Percentiles rank a stretch among this genome's conserved stretches.
These are phyloP conservation scores for Botrytis squamosa DNA, from an alignment of 2,329 filamentous ascomycete species.

Conservation along the genomic window DNA sequence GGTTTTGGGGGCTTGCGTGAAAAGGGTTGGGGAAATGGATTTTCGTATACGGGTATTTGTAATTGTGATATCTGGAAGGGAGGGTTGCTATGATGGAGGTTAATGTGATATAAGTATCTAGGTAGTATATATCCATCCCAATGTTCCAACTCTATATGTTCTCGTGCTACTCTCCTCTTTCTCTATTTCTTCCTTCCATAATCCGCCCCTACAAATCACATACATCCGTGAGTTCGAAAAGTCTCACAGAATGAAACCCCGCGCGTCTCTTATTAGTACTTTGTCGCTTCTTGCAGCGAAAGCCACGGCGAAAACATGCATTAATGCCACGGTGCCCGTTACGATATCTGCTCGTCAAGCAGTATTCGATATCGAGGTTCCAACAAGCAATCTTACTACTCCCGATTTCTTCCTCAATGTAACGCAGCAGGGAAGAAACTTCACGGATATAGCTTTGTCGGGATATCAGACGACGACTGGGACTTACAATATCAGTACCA, in stretches of 20 bases:
- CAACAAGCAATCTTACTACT: conserved; percentile 27
- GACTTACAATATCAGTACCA: conserved; percentile 55
- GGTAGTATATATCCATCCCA: neutral
- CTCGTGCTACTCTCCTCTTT: neutral
- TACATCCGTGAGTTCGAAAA: neutral
- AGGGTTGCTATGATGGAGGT: neutral
- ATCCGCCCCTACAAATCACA: neutral
- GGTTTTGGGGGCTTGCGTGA: neutral
- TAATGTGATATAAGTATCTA: neutral
- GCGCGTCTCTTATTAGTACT: neutral
- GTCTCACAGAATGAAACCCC: neutral
- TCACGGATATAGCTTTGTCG: conserved; percentile 45
- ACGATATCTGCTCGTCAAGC: neutral
- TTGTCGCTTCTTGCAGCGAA: neutral
- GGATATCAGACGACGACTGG: conserved; percentile 52
- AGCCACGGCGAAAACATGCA: neutral
- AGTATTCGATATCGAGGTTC: neutral
- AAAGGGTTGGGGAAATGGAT: neutral
- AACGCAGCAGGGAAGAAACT: conserved; percentile 52
- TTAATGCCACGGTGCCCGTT: neutral
- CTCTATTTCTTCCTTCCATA: neutral
- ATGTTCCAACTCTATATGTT: neutral
- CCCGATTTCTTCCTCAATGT: conserved; percentile 54
- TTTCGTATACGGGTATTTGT: neutral
- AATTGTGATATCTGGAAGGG: neutral